Percentiles rank a stretch among this genome's conserved stretches.
These are phyloP conservation scores for Corrigiola litoralis DNA, from an alignment of 179 eudicot genomes.

Conservation along the genomic window DNA sequence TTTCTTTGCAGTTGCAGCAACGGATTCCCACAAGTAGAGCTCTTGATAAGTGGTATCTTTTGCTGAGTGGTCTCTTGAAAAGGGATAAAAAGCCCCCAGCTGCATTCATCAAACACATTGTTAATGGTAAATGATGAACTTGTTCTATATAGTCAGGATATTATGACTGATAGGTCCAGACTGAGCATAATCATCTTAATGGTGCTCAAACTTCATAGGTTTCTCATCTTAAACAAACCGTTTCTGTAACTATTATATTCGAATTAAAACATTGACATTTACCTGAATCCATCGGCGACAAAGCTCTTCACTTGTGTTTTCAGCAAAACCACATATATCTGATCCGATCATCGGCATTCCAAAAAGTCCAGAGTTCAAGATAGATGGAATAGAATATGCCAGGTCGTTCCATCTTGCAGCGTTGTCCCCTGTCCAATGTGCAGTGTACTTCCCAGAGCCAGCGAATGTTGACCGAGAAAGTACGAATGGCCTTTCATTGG, in stretches of 20 bases:
- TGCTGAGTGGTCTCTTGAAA: constrained; percentile 62
- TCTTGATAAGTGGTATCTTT: constrained; percentile 41
- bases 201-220: no score
- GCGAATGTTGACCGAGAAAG: constrained; percentile 67
- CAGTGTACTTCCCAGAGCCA: constrained; percentile 80
- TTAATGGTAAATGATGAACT: not conserved
- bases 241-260: no score
- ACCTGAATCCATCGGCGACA: constrained; percentile 91
- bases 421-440: constrained; percentile 95
- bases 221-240: no score
- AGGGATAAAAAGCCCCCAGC: constrained; percentile 93
- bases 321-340: constrained; percentile 74
- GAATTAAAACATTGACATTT: no score
- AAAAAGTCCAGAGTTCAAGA: constrained; percentile 59
- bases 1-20: constrained; percentile 59
- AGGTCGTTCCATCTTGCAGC: constrained; percentile 73
- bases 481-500: constrained; percentile 60
- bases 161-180: no score
- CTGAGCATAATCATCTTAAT: no score
- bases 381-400: constrained; percentile 57
- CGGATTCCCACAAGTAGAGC: constrained; percentile 76
- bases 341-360: constrained; percentile 93
- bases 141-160: no score
- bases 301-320: constrained; percentile 70
- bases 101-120: constrained; percentile 17